Base-by-base conservation (phyloP, 2,329 filamentous ascomycete genomes). In the Neospermospora avenae region DNA sequence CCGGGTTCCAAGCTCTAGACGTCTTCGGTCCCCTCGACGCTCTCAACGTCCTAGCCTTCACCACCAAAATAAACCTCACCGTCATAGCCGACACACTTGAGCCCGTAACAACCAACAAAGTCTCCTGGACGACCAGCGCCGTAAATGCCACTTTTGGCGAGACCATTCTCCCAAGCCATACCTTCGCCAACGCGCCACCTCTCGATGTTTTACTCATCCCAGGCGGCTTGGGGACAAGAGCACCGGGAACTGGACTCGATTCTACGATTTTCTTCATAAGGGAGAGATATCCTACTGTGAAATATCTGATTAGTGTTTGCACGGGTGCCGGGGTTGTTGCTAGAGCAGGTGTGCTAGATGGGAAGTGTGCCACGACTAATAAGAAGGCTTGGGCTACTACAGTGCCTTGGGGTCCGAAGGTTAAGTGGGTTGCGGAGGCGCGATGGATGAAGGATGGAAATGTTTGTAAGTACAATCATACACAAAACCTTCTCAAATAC, bases 291-390 rank as follows among this genome's bases (percentile, higher is more conserved):
- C 55, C 55, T 6, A 37, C 24, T 16, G 31, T 59, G 13, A 20
- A 80, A 63, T 81, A 82, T 64, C 67, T 87, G 14, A 76, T 90
- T 45, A 87, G 84, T 0, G 78, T 90, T 1, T 90, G 87, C 71
- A 90, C 86, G 1, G 87, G 87, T 0, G 77, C 82, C 4, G 79
- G 80, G 28, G 51, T 70, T n/a, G 46, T 20, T 16, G 39, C 51
- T 5, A 37, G 31, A 18, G 51, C 55, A 4, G 55, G 55, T 28
- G 39, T 58, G 3, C 22, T 58, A 22, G 45, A 58, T 31, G 45
- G 45, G 7, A 51, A 34, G 14, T 51, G 28, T 25, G 55, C 55
- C 2, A 58, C 55, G 22, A 58, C 55, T 22, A 58, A 58, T 34
- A 58, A 58, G 22, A 11, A 22, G 22, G 45, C 46, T 10, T 58